Conservation (phyloP, 352 stramenopile species). For the Phytophthora quininea region DNA sequence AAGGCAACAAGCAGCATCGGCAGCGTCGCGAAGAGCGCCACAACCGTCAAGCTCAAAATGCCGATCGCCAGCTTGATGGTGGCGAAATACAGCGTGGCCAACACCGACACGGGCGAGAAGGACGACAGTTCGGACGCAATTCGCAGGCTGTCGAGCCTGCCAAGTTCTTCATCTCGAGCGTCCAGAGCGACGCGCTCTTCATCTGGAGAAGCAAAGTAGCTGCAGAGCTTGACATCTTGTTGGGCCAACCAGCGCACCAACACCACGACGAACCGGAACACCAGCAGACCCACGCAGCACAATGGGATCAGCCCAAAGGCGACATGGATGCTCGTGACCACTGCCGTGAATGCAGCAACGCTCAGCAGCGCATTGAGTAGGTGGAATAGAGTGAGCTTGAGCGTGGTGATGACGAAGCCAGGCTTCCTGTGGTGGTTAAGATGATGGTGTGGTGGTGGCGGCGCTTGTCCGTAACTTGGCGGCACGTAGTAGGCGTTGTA, state of each 20-base stretch:
- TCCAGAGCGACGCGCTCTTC: constrained; percentile 52
- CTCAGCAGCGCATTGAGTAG: constrained; percentile 65
- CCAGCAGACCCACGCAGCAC: constrained; percentile 68
- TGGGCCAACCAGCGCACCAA: constrained; percentile 54
- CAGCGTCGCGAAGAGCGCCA: constrained; percentile 40
- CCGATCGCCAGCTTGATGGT: constrained; percentile 68
- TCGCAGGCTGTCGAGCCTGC: constrained; percentile 41
- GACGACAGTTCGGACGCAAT: constrained; percentile 55
- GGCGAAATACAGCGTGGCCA: constrained; percentile 66
- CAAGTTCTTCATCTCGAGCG: constrained; percentile 43
- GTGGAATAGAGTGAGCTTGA: constrained; percentile 68
- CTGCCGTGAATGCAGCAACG: constrained; percentile 48
- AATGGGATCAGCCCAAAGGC: constrained; percentile 55
- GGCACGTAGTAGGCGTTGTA: constrained; percentile 43
- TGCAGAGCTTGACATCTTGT: constrained; percentile 70
- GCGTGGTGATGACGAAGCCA: constrained; percentile 42
- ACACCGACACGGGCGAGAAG: constrained; percentile 66
- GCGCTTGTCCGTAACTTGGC: constrained; percentile 22
- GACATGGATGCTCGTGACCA: constrained; percentile 47
- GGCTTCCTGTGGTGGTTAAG: constrained; percentile 25
- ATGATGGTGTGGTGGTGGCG: constrained; percentile 23
- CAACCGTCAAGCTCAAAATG: constrained; percentile 45
- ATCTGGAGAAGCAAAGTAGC: constrained; percentile 50
- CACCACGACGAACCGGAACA: constrained; percentile 58
- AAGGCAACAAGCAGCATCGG: constrained; percentile 30